Evolutionary conservation across 2,329 filamentous ascomycete species (phyloP), one percentile per base, ranked within the genome.

Genomic region (Trichoderma asperellum): DNA sequence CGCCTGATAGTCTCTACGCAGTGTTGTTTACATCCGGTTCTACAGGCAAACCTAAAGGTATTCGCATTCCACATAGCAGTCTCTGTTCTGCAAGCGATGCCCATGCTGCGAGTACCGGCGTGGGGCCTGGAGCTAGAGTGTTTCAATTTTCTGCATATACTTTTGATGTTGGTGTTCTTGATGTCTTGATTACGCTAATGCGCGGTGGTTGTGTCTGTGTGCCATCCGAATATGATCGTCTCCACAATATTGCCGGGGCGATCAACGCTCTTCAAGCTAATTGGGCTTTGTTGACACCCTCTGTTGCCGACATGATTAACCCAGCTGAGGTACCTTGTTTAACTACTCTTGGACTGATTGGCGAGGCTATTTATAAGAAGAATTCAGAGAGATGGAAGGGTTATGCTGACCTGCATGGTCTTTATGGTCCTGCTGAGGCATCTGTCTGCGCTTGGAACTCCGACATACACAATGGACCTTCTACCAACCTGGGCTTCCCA

Each of bases 21-120:
- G 56, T 71, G 0, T 34, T 74, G 4, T 74, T 73, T 34, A 74
- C 72, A 2, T 73, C 72, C 6, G 73, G 72, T 4, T 71, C 68
- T 24, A 74, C 73, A 10, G 73, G 72, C n/a, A 70, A 70, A 18
- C 71, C 73, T 7, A 74, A 74, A 27, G 73, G 73, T 34, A 66
- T 73, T 4, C 66, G 71, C 6, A 68, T 72, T 18, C 55, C n/a
- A 16, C 64, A 67, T 29, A 47, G 14, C 37, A 55, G 47, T 21
- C 18, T 67, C 16, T 67, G 53, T 8, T 43, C 64, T 14, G 16
- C 64, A 18, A 59, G 53, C 35, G 52, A 58, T 24, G 52, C 53
- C 2, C 32, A 59, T 49, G 64, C 35, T 47, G 43, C 64, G 5
- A 18, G 18, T 21, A 21, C 34, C 8, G 18, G 24, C 24, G 27